Base-by-base conservation (phyloP, 306 rosid genomes). In the Inga leiocalycina region DNA sequence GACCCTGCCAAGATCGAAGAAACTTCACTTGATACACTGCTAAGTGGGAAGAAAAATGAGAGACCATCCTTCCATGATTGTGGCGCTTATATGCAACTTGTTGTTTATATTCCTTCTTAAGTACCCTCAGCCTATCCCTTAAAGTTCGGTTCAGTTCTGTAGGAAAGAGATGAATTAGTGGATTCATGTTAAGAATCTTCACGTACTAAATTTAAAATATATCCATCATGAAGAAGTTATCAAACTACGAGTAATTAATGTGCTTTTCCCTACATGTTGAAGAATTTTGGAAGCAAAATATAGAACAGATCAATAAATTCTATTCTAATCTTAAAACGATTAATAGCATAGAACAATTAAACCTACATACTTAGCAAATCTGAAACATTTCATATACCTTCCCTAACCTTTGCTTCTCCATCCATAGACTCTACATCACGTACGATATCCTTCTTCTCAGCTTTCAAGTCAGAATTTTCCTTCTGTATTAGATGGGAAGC, bases 111-210 rank as follows among this genome's bases (percentile, higher is more conserved):
- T 84, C 85, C 8, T 84, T 86, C 88, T 73, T 87, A 3, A 88
- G 88, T 69, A 84, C 82, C 56, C 82, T 79, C 48, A 85, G 76
- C 82, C 91, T 91, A 27, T 85, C 85, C 83, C 46, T 86, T 52
- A 89, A 4, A 61, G 83, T 69, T 27, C 80, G 89, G n/a, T 79
- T 88, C 62, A 87, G 57, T n/a, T 89, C 98, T 94, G 89, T 12
- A 72, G 74, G 8, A 41, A 76, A 41, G 43, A 56, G 67, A 73
- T 30, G 5, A 48, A 48, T 12, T 11, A 27, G 9, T 71, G 20
- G 4, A 24, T 43, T 51, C 27, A 54, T 13, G 52, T 57, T 13
- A 39, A 51, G 52, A 48, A 48, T 75, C 24, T 39, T 77, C 71
- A 7, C 8, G 3, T 24, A 24, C 45, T 44, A 65, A 85, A 67